phyloP scores from a whole-genome alignment of 169 alveolate species.

The Neospora caninum region DNA sequence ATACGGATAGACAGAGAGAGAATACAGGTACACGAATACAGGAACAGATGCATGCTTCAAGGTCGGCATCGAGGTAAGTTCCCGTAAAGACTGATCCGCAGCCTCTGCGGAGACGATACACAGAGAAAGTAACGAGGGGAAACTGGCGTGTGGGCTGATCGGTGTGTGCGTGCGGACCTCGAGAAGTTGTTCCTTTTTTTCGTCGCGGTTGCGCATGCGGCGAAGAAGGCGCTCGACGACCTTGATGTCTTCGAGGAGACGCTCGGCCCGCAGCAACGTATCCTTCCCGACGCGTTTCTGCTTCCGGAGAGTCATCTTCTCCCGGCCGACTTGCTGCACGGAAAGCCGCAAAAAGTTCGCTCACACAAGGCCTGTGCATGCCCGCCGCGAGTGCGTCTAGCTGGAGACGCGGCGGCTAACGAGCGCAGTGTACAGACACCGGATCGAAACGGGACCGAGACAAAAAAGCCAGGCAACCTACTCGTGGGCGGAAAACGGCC shows the following conservation, averaged over 20 bases:
- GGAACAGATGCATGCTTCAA: neutral
- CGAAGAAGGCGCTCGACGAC: slow-evolving; percentile 47
- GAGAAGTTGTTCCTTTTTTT: slow-evolving; percentile 50
- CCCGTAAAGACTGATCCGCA: no score
- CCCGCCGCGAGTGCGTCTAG: no score
- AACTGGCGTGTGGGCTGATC: neutral
- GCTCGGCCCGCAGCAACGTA: slow-evolving; percentile 43
- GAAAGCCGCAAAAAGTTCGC: neutral
- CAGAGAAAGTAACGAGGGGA: neutral
- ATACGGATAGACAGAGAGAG: no score
- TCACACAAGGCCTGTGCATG: no score
- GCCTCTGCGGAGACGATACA: no score
- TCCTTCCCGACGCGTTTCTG: slow-evolving; percentile 47
- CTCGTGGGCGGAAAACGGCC: slow-evolving; percentile 48
- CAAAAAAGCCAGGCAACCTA: neutral
- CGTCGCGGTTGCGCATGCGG: slow-evolving; percentile 56
- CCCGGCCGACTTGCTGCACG: slow-evolving; percentile 40
- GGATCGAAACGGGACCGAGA: no score
- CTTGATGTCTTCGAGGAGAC: slow-evolving; percentile 35
- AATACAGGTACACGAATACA: no score
- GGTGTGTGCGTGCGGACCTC: neutral
- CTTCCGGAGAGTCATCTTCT: slow-evolving; percentile 51
- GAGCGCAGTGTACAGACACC: no score
- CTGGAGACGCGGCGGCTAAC: no score
- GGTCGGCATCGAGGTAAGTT: neutral